Evolutionary conservation across 1,139 yeast species (phyloP), one percentile per base, ranked within the genome.

Genomic region (Diutina neorugosa): DNA sequence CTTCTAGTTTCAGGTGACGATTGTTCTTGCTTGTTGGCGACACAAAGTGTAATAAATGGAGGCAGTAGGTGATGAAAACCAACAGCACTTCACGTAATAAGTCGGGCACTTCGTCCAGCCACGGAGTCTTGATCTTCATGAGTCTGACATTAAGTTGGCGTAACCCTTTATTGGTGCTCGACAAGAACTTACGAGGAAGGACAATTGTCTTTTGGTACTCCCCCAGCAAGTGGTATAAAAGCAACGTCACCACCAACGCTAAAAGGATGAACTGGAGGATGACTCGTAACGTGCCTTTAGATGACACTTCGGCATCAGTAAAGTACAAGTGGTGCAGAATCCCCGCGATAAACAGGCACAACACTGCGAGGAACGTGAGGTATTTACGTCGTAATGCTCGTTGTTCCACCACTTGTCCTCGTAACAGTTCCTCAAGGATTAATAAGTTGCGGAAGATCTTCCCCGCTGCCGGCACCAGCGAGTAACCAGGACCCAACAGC

Each of bases 151-250:
- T 91, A 60, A 91, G 73, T 61, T 87, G 93, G 53, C 96, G 71
- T 46, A 91, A 71, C 0, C 97, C 97, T 62, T 88, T 89, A 65
- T 93, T 93, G 3, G 97, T 83, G 25, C 86, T 80, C 1, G 83
- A 73, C 53, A 91, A 70, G 64, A 90, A 91, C 62, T 80, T 78
- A 55, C 96, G 76, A 2, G 97, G 96, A 51, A 84, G 72, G 9
- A 87, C 86, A 56, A 93, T 86, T 0, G 96, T 88, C 57, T 93
- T 80, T 56, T 80, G 81, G 65, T 91, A 91, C 66, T 90, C 94
- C 2, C 98, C 98, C 27, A 96, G 86, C 43, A 93, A 69, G 62
- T 86, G 90, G 67, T 89, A 93, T 49, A 93, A 71, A 50, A 82
- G 76, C 53, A 90, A 69, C 0, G 96, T 86, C 43, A 90, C 81